phyloP scores from a whole-genome alignment of 2,329 filamentous ascomycete genomes.

The Aspergillus pseudotamarii region DNA sequence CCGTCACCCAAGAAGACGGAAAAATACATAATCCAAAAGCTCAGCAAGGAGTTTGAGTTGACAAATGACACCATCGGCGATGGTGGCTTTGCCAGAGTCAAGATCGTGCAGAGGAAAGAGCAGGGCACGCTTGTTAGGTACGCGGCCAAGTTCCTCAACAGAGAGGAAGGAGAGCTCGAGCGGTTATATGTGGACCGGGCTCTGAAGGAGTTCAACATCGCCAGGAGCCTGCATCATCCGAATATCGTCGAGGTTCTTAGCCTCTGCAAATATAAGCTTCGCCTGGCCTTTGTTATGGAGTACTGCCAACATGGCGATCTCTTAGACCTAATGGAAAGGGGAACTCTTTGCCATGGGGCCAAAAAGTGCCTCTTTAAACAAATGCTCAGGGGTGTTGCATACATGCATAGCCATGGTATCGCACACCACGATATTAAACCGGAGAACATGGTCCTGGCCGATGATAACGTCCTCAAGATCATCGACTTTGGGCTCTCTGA shows the following conservation, averaged over 20 bases:
- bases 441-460: conserved; percentile 80
- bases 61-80: conserved; percentile 65
- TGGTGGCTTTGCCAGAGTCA: conserved; percentile 81
- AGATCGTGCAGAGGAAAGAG: conserved; percentile 68
- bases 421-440: conserved; percentile 90
- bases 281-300: conserved; percentile 93
- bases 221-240: conserved; percentile 80
- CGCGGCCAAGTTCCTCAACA: conserved; percentile 86
- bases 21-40: background rate
- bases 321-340: conserved; percentile 72
- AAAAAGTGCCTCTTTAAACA: conserved; percentile 88
- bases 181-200: conserved; percentile 85
- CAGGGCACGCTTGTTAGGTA: conserved; percentile 51
- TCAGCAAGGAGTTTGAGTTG: background rate
- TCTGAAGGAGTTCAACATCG: conserved; percentile 87
- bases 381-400: conserved; percentile 76
- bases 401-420: conserved; percentile 81
- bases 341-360: conserved; percentile 69
- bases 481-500: conserved; percentile 90
- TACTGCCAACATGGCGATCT: conserved; percentile 83
- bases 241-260: conserved; percentile 83
- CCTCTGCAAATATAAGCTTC: conserved; percentile 72
- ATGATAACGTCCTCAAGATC: conserved; percentile 82
- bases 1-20: background rate
- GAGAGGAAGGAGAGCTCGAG: conserved; percentile 67